These are phyloP conservation scores for Raffaelea albimanens DNA, from an alignment of 2,329 filamentous ascomycete genomes.

Conservation along the genomic window DNA sequence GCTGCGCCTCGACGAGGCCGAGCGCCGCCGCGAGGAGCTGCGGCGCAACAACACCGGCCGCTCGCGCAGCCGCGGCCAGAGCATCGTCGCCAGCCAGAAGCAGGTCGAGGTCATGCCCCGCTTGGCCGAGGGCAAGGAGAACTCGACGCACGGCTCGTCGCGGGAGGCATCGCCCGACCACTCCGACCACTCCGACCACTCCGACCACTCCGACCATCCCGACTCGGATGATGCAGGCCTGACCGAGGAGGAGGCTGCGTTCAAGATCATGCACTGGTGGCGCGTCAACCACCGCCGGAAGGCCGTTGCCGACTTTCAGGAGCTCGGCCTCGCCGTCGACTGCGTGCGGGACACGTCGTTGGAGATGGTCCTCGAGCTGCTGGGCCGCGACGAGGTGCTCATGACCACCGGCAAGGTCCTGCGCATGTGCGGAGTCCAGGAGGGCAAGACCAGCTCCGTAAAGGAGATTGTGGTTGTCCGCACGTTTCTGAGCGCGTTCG, in stretches of 20 bases:
- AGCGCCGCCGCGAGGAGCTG: constrained; percentile 59
- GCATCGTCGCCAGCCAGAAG: constrained; percentile 37
- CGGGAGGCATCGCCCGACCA: not conserved
- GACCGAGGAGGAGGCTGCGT: constrained; percentile 47
- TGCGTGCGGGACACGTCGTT: constrained; percentile 61
- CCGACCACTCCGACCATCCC: not conserved
- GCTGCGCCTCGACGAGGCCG: constrained; percentile 69
- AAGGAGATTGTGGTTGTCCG: constrained; percentile 61
- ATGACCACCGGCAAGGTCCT: constrained; percentile 57
- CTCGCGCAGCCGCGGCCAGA: constrained; percentile 41
- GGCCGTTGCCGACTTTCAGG: constrained; percentile 55
- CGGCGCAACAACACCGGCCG: constrained; percentile 43
- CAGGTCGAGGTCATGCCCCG: constrained; percentile 38
- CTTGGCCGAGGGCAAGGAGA: constrained; percentile 40
- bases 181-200: not conserved
- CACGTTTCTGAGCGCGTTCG: constrained; percentile 70
- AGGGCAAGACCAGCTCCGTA: constrained; percentile 53
- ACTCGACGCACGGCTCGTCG: not conserved
- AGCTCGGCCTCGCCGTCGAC: constrained; percentile 60
- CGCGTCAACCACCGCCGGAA: constrained; percentile 46
- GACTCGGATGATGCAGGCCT: constrained; percentile 5
- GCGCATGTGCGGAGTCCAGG: constrained; percentile 58
- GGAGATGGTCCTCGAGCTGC: constrained; percentile 60
- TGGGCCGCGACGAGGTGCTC: constrained; percentile 59
- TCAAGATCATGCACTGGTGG: constrained; percentile 63